These are phyloP conservation scores for Sclerotinia trifoliorum DNA, from an alignment of 2,329 filamentous ascomycete species.

Conservation along the genomic window DNA sequence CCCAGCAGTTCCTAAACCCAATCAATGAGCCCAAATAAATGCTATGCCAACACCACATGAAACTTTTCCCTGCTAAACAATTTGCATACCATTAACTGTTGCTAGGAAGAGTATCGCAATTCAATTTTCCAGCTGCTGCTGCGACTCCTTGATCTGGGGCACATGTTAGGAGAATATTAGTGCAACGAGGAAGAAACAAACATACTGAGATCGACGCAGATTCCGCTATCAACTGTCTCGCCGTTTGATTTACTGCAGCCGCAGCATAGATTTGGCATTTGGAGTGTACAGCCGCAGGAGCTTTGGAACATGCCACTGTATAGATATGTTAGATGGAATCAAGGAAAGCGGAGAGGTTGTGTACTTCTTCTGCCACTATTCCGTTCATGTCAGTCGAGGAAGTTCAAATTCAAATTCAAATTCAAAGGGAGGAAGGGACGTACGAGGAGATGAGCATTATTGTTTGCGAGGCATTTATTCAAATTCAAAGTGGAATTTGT, in stretches of 20 bases:
- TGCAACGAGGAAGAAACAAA: not conserved
- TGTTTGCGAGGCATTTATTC: slow-evolving; percentile 17
- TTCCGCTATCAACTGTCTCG: not conserved
- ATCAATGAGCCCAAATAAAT: not conserved
- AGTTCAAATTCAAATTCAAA: not conserved
- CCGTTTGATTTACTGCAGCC: slow-evolving; percentile 5
- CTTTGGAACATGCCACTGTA: slow-evolving; percentile 20
- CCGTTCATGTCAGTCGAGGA: not conserved
- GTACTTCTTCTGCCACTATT: slow-evolving; percentile 19
- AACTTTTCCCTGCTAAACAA: not conserved
- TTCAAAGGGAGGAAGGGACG: not conserved
- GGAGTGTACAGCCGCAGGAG: slow-evolving; percentile 13
- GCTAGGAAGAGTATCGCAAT: slow-evolving; percentile 13
- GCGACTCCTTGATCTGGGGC: slow-evolving; percentile 6
- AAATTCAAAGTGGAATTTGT: slow-evolving; percentile 18
- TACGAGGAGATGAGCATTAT: slow-evolving; percentile 9
- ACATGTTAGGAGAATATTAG: not conserved
- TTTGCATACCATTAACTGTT: not conserved
- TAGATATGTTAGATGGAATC: not conserved
- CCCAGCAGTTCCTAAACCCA: not conserved
- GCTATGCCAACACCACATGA: not conserved
- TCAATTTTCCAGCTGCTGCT: slow-evolving; percentile 1
- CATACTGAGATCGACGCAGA: slow-evolving; percentile 19
- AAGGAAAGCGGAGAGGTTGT: too few relatives aligned
- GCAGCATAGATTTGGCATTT: slow-evolving; percentile 14